Evolutionary conservation across 2,329 filamentous ascomycete genomes (phyloP).

Genomic region (Rutstroemia sydowiana): DNA sequence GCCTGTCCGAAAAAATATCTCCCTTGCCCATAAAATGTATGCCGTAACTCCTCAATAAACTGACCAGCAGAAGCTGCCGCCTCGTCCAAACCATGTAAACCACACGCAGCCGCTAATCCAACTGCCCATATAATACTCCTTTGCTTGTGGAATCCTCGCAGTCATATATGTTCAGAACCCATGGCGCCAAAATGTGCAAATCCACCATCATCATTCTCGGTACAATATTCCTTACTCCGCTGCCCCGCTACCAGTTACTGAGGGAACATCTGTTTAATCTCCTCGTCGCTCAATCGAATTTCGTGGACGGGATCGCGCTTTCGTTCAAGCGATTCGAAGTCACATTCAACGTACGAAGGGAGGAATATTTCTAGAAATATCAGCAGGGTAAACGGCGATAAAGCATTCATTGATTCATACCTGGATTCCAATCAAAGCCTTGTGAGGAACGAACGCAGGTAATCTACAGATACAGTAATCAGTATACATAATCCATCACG

Average conservation of each 20-base stretch:
- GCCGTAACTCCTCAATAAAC: neutral
- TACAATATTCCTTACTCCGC: constrained; percentile 2
- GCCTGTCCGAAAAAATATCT: constrained; percentile 13
- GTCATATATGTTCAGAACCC: constrained; percentile 27
- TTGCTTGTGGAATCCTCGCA: constrained; percentile 20
- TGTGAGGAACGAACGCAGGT: constrained; percentile 74
- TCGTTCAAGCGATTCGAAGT: constrained; percentile 68
- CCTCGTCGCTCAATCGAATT: constrained; percentile 70
- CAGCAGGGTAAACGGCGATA: neutral
- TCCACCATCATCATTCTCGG: constrained; percentile 7
- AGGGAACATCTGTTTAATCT: constrained; percentile 61
- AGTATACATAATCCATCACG: constrained; percentile 11
- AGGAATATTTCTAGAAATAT: constrained; percentile 63
- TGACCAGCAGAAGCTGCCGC: neutral
- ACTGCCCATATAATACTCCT: constrained; percentile 19
- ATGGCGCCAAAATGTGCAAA: constrained; percentile 21
- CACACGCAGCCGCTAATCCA: neutral
- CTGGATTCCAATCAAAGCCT: constrained; percentile 78
- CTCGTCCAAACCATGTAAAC: neutral
- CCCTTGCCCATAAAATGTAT: constrained; percentile 1
- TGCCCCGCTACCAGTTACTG: constrained; percentile 41
- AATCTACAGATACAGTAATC: constrained; percentile 44
- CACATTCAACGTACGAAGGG: constrained; percentile 68
- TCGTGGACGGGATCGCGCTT: constrained; percentile 72
- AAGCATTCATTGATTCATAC: constrained; percentile 34